Evolutionary conservation across 768 basidiomycete species (phyloP), one percentile per base, ranked within the genome.

Genomic region (Coprinellus micaceus): DNA sequence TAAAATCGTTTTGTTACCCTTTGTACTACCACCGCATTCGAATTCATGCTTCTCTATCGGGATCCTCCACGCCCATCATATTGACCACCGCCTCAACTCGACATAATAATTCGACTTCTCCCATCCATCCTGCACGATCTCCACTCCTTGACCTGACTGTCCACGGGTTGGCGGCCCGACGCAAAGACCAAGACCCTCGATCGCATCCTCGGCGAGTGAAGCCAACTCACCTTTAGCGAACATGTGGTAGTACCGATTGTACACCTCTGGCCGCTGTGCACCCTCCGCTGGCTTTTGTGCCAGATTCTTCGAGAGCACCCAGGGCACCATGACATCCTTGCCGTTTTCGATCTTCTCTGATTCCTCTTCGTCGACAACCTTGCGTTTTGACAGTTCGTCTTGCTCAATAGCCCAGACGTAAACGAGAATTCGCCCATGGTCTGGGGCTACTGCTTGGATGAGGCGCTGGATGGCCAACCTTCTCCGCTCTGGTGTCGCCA

Each of bases 381-480:
- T 37, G 9, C 36, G 36, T 37, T 37, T 37, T 17, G 36, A 37
- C 9, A 37, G 36, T 17, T 37, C 36, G 36, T 96, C 92, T 73
- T 99, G 97, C 63, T 98, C 94, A 58, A 89, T 82, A 1, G 96
- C 94, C 97, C 97, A 99, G 30, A 98, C 97, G 62, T 97, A 97
- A 59, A 98, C 87, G 53, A 99, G 74, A 39, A 93, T 73, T 10
- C 92, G 85, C 9, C 94, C 92, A 60, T 90, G 85, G 1, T 61
- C 52, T 1, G 86, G 77, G 0, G 86, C 85, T 36, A 94, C 84
- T 24, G 77, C 75, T 61, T 83, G 76, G 25, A 40, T 52, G 50
- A 52, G 50, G 52, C 82, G 76, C 87, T 91, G 77, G 7, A 98
- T 82, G 2, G 93, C 88, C 17, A 76, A 67, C 59, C 76, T 79